phyloP scores from a whole-genome alignment of 768 basidiomycete species.

The Leccinum variicolor region DNA sequence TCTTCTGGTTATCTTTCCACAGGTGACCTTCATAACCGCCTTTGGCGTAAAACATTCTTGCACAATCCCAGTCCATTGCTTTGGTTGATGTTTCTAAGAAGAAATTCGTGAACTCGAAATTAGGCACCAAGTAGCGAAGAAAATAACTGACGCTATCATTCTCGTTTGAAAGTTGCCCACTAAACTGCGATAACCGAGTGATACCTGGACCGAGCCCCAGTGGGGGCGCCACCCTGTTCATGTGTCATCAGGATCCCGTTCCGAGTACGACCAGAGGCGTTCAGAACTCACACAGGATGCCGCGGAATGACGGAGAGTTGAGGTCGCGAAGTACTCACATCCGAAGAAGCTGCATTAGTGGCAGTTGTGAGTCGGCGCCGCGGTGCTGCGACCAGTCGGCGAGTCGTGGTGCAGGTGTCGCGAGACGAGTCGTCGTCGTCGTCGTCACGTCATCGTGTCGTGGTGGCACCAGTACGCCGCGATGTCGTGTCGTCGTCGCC shows the following conservation, averaged over 20 bases:
- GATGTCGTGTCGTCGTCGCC: too few relatives aligned
- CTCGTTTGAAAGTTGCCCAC: conserved; percentile 58
- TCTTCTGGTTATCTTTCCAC: conserved; percentile 79
- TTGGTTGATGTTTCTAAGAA: conserved; percentile 55
- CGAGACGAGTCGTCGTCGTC: too few relatives aligned
- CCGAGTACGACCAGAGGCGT: not conserved
- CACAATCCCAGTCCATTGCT: conserved; percentile 65
- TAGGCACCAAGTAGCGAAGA: not conserved
- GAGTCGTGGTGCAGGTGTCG: too few relatives aligned
- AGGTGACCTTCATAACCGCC: conserved; percentile 72
- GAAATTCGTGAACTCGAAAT: conserved; percentile 2
- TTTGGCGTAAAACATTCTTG: conserved; percentile 67
- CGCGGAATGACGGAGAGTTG: too few relatives aligned
- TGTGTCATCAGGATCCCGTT: conserved; percentile 14
- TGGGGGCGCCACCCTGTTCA: conserved; percentile 30
- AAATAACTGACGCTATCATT: conserved; percentile 38
- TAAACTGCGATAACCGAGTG: conserved; percentile 64
- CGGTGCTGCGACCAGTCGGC: too few relatives aligned
- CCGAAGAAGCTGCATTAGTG: conserved; percentile 10
- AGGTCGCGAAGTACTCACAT: too few relatives aligned
- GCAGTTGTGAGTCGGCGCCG: conserved; percentile 5
- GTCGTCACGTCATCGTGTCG: too few relatives aligned
- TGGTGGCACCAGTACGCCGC: too few relatives aligned
- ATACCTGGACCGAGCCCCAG: conserved; percentile 63
- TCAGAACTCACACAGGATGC: conserved; percentile 23